A percentile compares a stretch with the other conserved stretches of the same genome.
Conservation (phyloP, 1,284 basidiomycete genomes). For the Fistulinella staudtii region DNA sequence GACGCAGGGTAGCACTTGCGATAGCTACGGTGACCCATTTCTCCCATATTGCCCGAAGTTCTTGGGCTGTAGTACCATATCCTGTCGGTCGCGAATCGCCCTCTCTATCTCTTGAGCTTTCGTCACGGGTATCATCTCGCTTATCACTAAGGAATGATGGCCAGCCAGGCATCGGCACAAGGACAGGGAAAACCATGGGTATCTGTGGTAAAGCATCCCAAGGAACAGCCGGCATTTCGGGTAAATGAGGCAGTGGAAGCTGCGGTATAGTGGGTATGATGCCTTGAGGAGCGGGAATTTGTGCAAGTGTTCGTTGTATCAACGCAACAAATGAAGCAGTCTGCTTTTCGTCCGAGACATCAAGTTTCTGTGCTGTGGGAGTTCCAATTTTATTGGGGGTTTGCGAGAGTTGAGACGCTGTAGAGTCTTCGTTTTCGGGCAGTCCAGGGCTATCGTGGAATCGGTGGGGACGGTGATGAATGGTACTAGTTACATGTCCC, state of each 20-base stretch:
- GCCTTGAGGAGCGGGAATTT: constrained; percentile 57
- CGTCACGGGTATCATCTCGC: constrained; percentile 33
- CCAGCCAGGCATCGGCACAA: constrained; percentile 68
- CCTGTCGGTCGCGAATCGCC: constrained; percentile 33
- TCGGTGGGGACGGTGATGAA: constrained; percentile 29
- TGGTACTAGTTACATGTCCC: constrained; percentile 31
- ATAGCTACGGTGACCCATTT: constrained; percentile 61
- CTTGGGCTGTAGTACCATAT: constrained; percentile 51
- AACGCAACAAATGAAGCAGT: constrained; percentile 66
- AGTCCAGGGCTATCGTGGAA: constrained; percentile 29
- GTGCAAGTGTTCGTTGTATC: constrained; percentile 71
- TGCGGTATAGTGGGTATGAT: constrained; percentile 56
- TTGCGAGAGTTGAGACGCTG: constrained; percentile 9
- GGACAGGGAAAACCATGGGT: constrained; percentile 75
- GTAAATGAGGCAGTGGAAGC: constrained; percentile 51
- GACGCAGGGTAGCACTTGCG: constrained; percentile 44
- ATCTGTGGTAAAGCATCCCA: constrained; percentile 69
- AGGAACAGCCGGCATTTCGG: constrained; percentile 52
- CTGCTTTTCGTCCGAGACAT: constrained; percentile 56
- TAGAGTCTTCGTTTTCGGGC: constrained; percentile 18
- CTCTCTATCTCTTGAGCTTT: constrained; percentile 30
- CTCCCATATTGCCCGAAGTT: constrained; percentile 67
- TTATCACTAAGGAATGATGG: constrained; percentile 56
- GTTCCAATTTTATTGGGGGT: constrained; percentile 23
- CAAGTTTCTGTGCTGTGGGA: constrained; percentile 10